A percentile compares a stretch with the other conserved stretches of the same genome.
phyloP scores from a whole-genome alignment of 345 rosid species.

The Salix koriyanagi region DNA sequence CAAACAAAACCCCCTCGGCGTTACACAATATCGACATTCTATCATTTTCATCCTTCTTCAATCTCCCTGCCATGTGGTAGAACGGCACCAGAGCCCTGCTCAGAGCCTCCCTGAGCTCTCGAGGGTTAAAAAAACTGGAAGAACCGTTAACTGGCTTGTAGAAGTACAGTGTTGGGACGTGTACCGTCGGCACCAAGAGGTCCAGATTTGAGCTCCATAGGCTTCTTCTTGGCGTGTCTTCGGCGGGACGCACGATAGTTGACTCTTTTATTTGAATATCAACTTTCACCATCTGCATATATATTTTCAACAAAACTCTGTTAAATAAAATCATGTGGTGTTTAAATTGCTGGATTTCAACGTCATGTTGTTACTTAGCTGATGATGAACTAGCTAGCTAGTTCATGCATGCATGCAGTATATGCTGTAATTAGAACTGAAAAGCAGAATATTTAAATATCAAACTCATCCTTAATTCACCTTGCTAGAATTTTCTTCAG shows the following conservation, averaged over 20 bases:
- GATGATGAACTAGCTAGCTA: too few relatives aligned
- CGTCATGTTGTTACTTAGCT: too few relatives aligned
- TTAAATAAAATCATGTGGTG: too few relatives aligned
- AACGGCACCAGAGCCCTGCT: constrained; percentile 30
- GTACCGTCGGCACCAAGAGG: not conserved
- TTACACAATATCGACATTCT: constrained; percentile 37
- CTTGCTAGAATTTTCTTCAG: too few relatives aligned
- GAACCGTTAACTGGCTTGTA: constrained; percentile 16
- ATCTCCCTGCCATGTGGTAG: constrained; percentile 37
- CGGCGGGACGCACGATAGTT: constrained; percentile 17
- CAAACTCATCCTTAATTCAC: too few relatives aligned
- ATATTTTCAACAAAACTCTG: too few relatives aligned
- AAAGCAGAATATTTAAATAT: too few relatives aligned
- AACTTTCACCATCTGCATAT: not conserved
- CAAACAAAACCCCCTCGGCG: constrained; percentile 21
- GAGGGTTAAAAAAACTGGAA: constrained; percentile 10
- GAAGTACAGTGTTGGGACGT: constrained; percentile 14
- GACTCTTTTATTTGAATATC: constrained; percentile 6
- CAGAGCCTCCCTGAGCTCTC: constrained; percentile 26
- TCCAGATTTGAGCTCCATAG: constrained; percentile 32
- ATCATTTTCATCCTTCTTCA: constrained; percentile 19
- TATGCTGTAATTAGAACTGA: too few relatives aligned
- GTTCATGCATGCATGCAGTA: too few relatives aligned
- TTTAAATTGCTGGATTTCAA: too few relatives aligned
- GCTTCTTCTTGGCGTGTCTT: constrained; percentile 19